Evolutionary conservation across 441 rosid genomes (phyloP).

Genomic region (Francoa sonchifolia): DNA sequence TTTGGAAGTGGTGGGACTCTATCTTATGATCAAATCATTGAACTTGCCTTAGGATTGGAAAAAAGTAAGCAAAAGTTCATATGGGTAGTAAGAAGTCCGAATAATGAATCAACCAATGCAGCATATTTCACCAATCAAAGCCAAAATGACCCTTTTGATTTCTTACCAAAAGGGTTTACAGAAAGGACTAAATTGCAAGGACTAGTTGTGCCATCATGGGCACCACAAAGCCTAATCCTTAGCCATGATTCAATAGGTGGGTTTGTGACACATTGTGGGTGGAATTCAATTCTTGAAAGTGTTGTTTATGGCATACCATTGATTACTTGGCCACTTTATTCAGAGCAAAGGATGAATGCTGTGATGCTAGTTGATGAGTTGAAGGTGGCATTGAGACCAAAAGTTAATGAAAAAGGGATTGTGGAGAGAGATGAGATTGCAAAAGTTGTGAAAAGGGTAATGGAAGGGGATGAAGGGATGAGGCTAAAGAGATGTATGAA

Average conservation of each 20-base stretch:
- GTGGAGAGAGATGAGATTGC: background rate
- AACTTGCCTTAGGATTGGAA: background rate
- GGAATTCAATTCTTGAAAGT: no score
- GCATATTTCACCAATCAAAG: background rate
- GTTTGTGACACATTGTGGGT: background rate
- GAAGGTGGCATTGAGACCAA: background rate
- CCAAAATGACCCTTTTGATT: background rate
- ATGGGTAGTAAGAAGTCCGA: background rate
- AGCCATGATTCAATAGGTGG: background rate
- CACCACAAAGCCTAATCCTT: background rate
- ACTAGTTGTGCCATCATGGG: background rate
- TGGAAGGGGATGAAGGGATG: slow-evolving; percentile 1
- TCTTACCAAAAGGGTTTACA: background rate
- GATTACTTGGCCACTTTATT: background rate
- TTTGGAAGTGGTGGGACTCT: slow-evolving; percentile 15
- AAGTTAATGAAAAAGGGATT: background rate
- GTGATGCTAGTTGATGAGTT: background rate
- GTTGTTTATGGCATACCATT: background rate
- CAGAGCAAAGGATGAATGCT: background rate
- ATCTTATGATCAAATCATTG: background rate
- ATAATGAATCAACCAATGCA: background rate
- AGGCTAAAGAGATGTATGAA: background rate
- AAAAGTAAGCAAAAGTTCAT: background rate
- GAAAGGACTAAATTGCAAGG: background rate
- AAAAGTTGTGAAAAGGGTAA: background rate